phyloP scores from a whole-genome alignment of 805 yeast species.

The Phaffomyces opuntiae region DNA sequence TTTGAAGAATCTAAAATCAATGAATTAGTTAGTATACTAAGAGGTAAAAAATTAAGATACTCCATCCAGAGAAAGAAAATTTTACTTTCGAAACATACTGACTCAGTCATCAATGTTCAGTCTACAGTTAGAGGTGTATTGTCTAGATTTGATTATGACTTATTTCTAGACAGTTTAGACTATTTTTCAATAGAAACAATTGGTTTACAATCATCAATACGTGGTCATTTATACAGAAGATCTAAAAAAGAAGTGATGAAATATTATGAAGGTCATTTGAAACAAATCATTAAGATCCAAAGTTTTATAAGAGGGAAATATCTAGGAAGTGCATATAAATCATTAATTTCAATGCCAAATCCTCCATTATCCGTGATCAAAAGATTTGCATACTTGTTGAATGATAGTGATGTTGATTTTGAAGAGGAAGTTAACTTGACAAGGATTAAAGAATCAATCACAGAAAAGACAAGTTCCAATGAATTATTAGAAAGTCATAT shows the following conservation, averaged over 20 bases:
- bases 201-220: slow-evolving; percentile 45
- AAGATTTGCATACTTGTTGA: slow-evolving; percentile 68
- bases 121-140: slow-evolving; percentile 57
- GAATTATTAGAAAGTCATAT: slow-evolving; percentile 68
- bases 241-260: slow-evolving; percentile 26
- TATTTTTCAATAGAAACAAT: slow-evolving; percentile 33
- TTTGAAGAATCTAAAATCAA: slow-evolving; percentile 19
- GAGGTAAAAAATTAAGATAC: slow-evolving; percentile 31
- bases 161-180: slow-evolving; percentile 46
- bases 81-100: not conserved
- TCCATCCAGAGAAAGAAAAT: slow-evolving; percentile 7
- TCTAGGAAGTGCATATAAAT: slow-evolving; percentile 66
- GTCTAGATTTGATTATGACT: slow-evolving; percentile 48
- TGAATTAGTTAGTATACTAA: slow-evolving; percentile 31
- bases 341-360: slow-evolving; percentile 58
- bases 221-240: slow-evolving; percentile 41
- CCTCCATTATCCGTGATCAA: slow-evolving; percentile 76
- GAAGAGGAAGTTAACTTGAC: slow-evolving; percentile 69
- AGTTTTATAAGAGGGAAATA: slow-evolving; percentile 60
- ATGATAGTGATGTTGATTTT: slow-evolving; percentile 66
- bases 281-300: slow-evolving; percentile 67
- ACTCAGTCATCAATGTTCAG: slow-evolving; percentile 40
- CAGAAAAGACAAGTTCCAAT: slow-evolving; percentile 61
- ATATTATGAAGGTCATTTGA: slow-evolving; percentile 49
- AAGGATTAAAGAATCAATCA: slow-evolving; percentile 57